Evolutionary conservation across 106 monocot species (phyloP), one percentile per base, ranked within the genome.

Genomic region (Dendrobium chrysotoxum): DNA sequence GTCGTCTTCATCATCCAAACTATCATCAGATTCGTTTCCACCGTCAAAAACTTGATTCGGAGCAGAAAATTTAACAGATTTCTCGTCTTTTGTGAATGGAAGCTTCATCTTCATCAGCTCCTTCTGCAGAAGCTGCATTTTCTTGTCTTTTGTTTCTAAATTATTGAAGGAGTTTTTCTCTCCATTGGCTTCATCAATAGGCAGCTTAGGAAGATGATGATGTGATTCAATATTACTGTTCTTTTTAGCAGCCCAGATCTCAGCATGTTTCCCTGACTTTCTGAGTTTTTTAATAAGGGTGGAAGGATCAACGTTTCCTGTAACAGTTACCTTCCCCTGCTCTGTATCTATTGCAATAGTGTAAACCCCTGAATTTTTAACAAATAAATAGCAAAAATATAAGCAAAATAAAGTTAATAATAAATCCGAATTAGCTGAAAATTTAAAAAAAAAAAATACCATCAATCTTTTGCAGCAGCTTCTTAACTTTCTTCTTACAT

Each of bases 241-340:
- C 64, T 75, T 25, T 57, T 86, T 86, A 30, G 83, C 80, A 75
- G 81, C 30, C 86, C 88, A 93, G 31, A 93, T 88, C 72, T 90
- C 85, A 70, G 93, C 93, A 79, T 93, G 90, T 79, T 93, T 93
- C 38, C 93, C 93, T 53, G 88, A 85, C 78, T 40, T 93, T 23
- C 76, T 53, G 64, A 93, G 88, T 81, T 81, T 86, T 78, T 87
- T 87, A 76, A 93, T 88, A 40, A 93, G 85, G 1, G 84, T 85
- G 16, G 80, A 85, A 38, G 93, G 81, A 68, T 90, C 87, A 40
- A 93, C 90, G 78, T 79, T 93, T 53, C 90, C 93, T 78, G 86
- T 80, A 28, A 90, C 88, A 20, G 88, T 87, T 58, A 93, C 93
- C 86, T 90, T 93, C 85, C 88, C 88, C 50, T 83, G 75, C 80